Base-by-base conservation (phyloP, 208 protist genomes). In the Balamuthia mandrillaris region DNA sequence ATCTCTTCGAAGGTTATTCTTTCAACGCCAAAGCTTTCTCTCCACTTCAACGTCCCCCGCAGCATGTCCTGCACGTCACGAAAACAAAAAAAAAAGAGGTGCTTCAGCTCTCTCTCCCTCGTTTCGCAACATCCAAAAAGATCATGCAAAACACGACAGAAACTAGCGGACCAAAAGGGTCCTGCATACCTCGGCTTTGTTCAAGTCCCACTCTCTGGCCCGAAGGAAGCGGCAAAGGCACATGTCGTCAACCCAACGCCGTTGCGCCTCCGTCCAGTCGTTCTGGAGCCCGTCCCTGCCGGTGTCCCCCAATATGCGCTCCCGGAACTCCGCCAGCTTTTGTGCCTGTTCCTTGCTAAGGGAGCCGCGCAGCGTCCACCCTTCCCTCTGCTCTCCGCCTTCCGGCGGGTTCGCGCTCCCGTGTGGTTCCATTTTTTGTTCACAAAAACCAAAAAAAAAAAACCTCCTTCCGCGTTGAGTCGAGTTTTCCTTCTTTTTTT, bases 161-260 rank as follows among this genome's bases (percentile, higher is more conserved):
- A 65, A 18, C n/a, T n/a, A n/a, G n/a, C n/a, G n/a, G 16, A 65
- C 58, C n/a, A 51, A 77, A 52, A 16, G 31, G 5, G 65, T 27
- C 37, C 37, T 42, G 5, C 3, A 27, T 27, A 79, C 70, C 70
- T 79, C 70, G 42, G 70, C 70, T 41, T 79, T 79, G 70, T 79
- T 49, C 4, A 79, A 37, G n/a, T 79, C 70, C 70, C 70, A 79
- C 12, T 79, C 70, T 29, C 70, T 42, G 12, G 70, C 70, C 1
- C 70, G 70, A 12, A 79, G 70, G 70, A 61, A 79, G 3, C 70
- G 70, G 70, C 70, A 79, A 3, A 79, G 45, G 70, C 70, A 79
- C 70, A 79, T 79, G 47, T 79, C 70, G 27, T 79, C 70, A 18
- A 31, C 37, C 70, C 70, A 79, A 16, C 27, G 41, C 18, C 70